Conservation (phyloP, 2,329 filamentous ascomycete genomes). For the Calonectria hawksworthii region DNA sequence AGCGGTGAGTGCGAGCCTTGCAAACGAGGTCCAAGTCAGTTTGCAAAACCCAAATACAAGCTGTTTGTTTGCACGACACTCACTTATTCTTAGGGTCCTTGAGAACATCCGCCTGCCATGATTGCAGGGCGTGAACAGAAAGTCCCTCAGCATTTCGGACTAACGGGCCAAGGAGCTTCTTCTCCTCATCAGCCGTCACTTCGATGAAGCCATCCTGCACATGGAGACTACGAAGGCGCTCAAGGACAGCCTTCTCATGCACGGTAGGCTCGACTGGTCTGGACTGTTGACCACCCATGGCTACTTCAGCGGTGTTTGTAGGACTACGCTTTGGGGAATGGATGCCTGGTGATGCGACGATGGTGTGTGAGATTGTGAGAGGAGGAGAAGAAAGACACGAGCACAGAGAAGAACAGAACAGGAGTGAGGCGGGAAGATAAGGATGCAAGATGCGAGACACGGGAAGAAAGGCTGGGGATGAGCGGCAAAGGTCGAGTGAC, state of each 20-base stretch:
- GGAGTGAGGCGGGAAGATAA: neutral
- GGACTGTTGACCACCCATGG: slow-evolving; percentile 63
- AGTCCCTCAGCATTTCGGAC: slow-evolving; percentile 59
- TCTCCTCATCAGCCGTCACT: slow-evolving; percentile 56
- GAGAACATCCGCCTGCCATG: slow-evolving; percentile 74
- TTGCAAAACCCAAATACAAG: neutral
- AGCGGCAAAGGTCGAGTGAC: neutral
- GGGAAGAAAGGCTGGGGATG: neutral
- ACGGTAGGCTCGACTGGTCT: slow-evolving; percentile 49
- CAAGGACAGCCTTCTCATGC: slow-evolving; percentile 60
- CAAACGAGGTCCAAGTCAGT: slow-evolving; percentile 13
- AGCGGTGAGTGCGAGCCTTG: slow-evolving; percentile 80
- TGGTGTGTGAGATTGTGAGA: neutral
- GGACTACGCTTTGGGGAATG: neutral
- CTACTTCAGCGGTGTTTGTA: slow-evolving; percentile 9
- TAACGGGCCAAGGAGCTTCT: slow-evolving; percentile 29
- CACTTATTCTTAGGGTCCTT: slow-evolving; percentile 77
- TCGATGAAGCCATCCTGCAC: slow-evolving; percentile 67
- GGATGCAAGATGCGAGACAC: neutral
- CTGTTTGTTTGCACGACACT: slow-evolving; percentile 4
- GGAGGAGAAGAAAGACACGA: neutral
- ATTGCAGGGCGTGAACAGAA: slow-evolving; percentile 62
- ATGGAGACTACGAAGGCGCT: slow-evolving; percentile 60
- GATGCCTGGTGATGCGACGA: neutral
- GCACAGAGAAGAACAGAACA: neutral